Evolutionary conservation across 2,329 filamentous ascomycete species (phyloP).

Genomic region (Apiospora aurea): DNA sequence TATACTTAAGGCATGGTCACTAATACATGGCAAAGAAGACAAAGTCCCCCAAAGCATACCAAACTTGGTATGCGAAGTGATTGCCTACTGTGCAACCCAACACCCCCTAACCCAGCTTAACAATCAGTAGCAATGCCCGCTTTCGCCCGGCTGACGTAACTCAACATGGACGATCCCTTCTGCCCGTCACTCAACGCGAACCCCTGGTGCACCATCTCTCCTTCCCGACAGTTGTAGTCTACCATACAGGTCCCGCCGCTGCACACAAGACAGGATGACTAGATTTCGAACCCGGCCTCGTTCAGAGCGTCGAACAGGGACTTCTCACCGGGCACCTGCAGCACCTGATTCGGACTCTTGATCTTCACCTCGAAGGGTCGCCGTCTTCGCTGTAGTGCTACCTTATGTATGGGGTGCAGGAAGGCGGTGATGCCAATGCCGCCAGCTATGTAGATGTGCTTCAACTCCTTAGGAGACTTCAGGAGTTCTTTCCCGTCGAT

Average conservation of each 20-base stretch:
- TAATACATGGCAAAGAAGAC: too few species aligned
- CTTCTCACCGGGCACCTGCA: constrained; percentile 39
- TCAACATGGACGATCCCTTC: constrained; percentile 38
- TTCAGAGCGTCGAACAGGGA: constrained; percentile 42
- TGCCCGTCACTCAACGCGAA: constrained; percentile 40
- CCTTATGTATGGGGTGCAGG: constrained; percentile 36
- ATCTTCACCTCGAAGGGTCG: constrained; percentile 43
- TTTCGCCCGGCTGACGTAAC: constrained; percentile 42
- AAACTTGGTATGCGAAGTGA: background rate
- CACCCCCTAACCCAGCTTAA: constrained; percentile 5
- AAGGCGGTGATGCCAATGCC: constrained; percentile 43
- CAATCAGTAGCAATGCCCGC: constrained; percentile 38
- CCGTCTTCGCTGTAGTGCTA: too few species aligned
- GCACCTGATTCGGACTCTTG: constrained; percentile 34
- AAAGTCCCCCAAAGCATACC: background rate
- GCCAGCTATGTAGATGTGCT: constrained; percentile 40
- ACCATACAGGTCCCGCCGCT: constrained; percentile 44
- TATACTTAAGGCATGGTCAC: accelerated
- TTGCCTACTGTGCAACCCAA: background rate
- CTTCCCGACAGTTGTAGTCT: constrained; percentile 35
- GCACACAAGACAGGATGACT: constrained; percentile 41
- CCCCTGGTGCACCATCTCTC: constrained; percentile 39
- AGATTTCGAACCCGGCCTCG: constrained; percentile 42
- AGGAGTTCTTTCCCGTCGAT: background rate
- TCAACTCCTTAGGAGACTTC: constrained; percentile 24